phyloP scores from a whole-genome alignment of 2,329 filamentous ascomycete genomes.

The Fonsecaea multimorphosa region DNA sequence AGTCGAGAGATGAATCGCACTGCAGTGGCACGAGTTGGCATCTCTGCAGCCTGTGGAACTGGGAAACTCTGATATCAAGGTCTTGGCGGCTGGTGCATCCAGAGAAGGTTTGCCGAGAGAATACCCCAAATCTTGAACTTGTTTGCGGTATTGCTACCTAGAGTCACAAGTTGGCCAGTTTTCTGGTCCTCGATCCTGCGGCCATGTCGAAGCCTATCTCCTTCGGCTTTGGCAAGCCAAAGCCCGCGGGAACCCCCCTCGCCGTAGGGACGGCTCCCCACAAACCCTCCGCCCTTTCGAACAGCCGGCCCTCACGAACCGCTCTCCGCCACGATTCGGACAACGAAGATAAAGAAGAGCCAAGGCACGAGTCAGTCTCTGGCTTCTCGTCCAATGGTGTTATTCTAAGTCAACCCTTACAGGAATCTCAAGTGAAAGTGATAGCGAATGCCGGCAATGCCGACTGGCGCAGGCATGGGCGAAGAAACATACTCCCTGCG shows the following conservation, averaged over 20 bases:
- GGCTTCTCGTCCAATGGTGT: conserved; percentile 59
- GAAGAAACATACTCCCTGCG: conserved; percentile 64
- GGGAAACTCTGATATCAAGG: neutral
- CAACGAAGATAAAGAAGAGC: conserved; percentile 46
- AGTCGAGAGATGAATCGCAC: neutral
- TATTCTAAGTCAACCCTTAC: conserved; percentile 48
- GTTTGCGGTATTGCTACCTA: conserved; percentile 5
- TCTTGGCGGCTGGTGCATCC: neutral
- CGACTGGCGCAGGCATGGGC: conserved; percentile 52
- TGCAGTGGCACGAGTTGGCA: no score
- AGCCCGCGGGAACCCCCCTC: neutral
- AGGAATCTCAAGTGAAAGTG: conserved; percentile 52
- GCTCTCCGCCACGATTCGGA: conserved; percentile 58
- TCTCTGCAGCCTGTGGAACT: neutral
- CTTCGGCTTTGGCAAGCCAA: conserved; percentile 40
- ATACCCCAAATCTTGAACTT: neutral
- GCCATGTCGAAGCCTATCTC: conserved; percentile 40
- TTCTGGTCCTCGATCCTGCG: neutral
- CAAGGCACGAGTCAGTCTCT: conserved; percentile 57
- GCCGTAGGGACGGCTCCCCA: neutral
- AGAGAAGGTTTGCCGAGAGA: conserved; percentile 10
- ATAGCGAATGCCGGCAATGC: conserved; percentile 69
- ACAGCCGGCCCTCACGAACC: conserved; percentile 15
- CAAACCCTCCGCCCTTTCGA: conserved; percentile 10
- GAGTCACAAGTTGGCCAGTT: neutral